phyloP scores from a whole-genome alignment of 306 rosid genomes.

The Inga laurina region DNA sequence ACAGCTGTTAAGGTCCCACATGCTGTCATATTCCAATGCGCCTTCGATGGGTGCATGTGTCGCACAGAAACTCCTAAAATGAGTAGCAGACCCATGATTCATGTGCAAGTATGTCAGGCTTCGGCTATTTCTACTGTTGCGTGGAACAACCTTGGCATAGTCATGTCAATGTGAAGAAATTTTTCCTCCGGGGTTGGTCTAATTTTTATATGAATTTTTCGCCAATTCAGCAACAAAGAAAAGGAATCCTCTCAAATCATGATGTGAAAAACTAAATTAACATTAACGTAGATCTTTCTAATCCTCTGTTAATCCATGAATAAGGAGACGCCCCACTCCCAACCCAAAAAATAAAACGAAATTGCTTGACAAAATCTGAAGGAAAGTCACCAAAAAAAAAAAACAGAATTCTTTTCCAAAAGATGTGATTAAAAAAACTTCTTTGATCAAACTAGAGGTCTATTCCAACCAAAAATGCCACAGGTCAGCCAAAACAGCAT shows the following conservation, averaged over 20 bases:
- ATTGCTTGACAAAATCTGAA: not conserved
- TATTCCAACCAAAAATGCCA: not conserved
- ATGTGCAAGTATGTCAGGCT: not conserved
- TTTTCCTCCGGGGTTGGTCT: not conserved
- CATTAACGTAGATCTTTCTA: too few species aligned
- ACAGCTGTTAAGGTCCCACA: constrained; percentile 54
- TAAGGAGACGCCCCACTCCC: not conserved
- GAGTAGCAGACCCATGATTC: not conserved
- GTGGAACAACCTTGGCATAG: not conserved
- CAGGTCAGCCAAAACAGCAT: not conserved
- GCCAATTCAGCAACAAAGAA: not conserved
- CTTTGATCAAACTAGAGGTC: too few species aligned
- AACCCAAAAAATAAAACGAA: not conserved
- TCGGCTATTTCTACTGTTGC: not conserved
- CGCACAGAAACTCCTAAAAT: not conserved
- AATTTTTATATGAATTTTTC: not conserved
- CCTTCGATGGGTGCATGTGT: constrained; percentile 32
- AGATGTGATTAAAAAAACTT: too few species aligned
- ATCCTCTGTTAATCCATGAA: too few species aligned
- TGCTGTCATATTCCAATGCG: constrained; percentile 30
- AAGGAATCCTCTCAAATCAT: not conserved
- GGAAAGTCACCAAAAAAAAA: too few species aligned
- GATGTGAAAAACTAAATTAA: too few species aligned
- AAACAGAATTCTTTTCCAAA: too few species aligned
- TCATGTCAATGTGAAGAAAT: not conserved